These are phyloP conservation scores for Athelia psychrophila DNA, from an alignment of 1,284 basidiomycete genomes.

Conservation along the genomic window DNA sequence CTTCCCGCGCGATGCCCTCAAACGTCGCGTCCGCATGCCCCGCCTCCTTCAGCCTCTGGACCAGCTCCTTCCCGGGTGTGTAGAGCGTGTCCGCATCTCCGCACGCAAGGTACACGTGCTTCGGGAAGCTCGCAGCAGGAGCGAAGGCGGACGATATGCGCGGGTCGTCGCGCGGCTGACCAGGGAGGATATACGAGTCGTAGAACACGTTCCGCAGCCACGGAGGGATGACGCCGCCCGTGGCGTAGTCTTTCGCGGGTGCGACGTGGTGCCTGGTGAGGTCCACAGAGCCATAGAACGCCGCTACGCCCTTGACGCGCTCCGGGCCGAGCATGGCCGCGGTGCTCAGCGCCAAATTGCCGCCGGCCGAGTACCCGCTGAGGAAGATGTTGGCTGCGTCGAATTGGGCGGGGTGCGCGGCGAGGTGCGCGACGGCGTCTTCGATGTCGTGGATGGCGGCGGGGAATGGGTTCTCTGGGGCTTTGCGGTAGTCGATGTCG, in stretches of 20 bases:
- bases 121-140: not conserved
- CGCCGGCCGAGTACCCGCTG: not conserved
- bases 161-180: not conserved
- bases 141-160: not conserved
- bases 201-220: not conserved
- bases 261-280: not conserved
- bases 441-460: not conserved
- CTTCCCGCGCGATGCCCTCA: not conserved
- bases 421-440: not conserved
- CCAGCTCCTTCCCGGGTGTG: not conserved
- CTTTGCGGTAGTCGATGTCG: not conserved
- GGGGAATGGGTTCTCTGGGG: not conserved
- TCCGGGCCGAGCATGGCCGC: not conserved
- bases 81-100: not conserved
- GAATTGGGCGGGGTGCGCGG: not conserved
- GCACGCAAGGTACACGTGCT: not conserved
- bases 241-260: not conserved
- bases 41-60: not conserved
- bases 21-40: not conserved
- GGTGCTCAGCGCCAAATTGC: not conserved
- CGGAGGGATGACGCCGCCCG: not conserved
- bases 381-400: conserved; percentile 1
- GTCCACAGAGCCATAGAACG: not conserved
- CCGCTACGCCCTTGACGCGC: not conserved
- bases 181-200: not conserved